A percentile compares a stretch with the other conserved stretches of the same genome.
Evolutionary conservation across 1,284 basidiomycete species (phyloP).

Genomic region (Pascua sp.): DNA sequence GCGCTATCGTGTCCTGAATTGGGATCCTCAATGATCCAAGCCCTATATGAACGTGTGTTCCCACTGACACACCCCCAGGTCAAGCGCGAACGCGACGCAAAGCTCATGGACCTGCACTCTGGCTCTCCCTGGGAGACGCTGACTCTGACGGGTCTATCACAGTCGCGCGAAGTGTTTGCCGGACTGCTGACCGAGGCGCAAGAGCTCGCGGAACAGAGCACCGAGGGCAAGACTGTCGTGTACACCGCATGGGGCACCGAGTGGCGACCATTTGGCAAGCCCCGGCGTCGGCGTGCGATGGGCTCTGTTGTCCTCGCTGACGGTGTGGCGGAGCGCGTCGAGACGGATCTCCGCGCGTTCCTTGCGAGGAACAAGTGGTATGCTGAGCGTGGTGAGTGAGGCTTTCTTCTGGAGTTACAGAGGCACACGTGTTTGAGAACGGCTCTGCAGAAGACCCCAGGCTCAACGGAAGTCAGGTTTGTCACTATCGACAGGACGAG

Average conservation of each 20-base stretch:
- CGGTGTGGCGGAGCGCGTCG: constrained; percentile 74
- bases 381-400: constrained; percentile 75
- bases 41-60: neutral
- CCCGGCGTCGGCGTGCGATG: constrained; percentile 79
- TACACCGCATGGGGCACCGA: constrained; percentile 95
- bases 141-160: constrained; percentile 85
- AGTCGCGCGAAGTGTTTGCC: constrained; percentile 77
- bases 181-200: constrained; percentile 80
- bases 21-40: neutral
- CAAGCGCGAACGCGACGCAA: constrained; percentile 85
- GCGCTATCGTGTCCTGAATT: no score
- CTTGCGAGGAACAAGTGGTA: constrained; percentile 87
- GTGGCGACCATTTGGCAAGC: constrained; percentile 94
- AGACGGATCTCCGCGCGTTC: constrained; percentile 77
- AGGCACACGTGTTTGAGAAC: neutral
- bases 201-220: constrained; percentile 75
- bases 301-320: constrained; percentile 88
- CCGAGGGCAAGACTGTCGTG: constrained; percentile 92
- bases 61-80: constrained; percentile 57
- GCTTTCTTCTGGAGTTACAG: neutral
- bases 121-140: constrained; percentile 97
- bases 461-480: no score
- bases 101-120: constrained; percentile 84
- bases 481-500: no score
- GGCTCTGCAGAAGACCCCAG: no score